phyloP scores from a whole-genome alignment of 345 rosid species.

The Sonneratia caseolaris region DNA sequence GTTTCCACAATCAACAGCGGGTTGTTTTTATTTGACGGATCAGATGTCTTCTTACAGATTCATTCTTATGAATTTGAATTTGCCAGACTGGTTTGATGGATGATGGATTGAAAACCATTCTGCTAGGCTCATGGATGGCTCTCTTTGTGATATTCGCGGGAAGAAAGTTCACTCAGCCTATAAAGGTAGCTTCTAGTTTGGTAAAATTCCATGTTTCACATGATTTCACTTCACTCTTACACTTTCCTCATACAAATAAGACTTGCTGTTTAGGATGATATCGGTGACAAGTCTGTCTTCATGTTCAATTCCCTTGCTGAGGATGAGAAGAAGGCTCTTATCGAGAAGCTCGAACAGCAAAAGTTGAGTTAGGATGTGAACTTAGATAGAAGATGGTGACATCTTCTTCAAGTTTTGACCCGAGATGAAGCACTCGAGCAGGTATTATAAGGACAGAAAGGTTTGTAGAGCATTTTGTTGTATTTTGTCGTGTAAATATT shows the following conservation, averaged over 20 bases:
- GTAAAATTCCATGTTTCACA: background rate
- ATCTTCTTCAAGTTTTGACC: constrained; percentile 8
- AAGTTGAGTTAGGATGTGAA: constrained; percentile 15
- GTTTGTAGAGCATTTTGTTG: background rate
- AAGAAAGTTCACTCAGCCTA: constrained; percentile 84
- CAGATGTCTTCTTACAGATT: background rate
- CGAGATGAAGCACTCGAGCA: background rate
- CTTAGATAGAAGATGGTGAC: background rate
- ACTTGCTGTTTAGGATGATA: constrained; percentile 57
- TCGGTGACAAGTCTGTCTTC: constrained; percentile 92
- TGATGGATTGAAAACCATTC: constrained; percentile 48
- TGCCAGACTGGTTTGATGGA: constrained; percentile 73
- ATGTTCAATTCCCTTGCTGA: constrained; percentile 68
- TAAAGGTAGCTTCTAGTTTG: constrained; percentile 43
- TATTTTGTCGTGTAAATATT: background rate
- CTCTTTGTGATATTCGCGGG: constrained; percentile 81
- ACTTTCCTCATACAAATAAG: constrained; percentile 14
- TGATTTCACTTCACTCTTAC: background rate
- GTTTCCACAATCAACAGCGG: background rate
- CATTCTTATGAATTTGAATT: constrained; percentile 4
- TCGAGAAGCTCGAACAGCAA: constrained; percentile 55
- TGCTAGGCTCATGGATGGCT: constrained; percentile 79
- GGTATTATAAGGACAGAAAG: background rate
- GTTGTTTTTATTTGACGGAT: too few species aligned
- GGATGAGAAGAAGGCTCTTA: constrained; percentile 57